These are phyloP conservation scores for Mortierella alpina DNA, from an alignment of 192 early-diverging fungal genomes.

Conservation along the genomic window DNA sequence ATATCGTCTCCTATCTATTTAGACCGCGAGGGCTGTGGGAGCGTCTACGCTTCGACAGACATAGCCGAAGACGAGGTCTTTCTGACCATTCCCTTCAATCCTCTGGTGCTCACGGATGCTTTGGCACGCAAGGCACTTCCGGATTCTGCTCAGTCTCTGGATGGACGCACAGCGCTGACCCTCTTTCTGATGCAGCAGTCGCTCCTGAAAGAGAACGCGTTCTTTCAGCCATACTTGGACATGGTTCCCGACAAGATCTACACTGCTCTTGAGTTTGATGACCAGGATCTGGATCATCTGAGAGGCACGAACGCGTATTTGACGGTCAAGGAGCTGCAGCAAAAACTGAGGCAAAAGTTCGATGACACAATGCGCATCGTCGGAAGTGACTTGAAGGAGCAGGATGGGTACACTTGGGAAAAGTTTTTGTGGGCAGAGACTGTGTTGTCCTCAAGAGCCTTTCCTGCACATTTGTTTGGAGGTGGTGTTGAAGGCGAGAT, in stretches of 20 bases:
- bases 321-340: conserved; percentile 56
- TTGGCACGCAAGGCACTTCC: conserved; percentile 23
- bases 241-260: conserved; percentile 65
- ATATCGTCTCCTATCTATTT: too few relatives aligned
- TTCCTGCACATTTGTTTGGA: conserved; percentile 65
- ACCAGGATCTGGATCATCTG: conserved; percentile 59
- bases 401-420: conserved; percentile 52
- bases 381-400: conserved; percentile 14
- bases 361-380: conserved; percentile 39
- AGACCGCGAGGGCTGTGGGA: conserved; percentile 55
- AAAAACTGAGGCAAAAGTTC: conserved; percentile 47
- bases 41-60: conserved; percentile 57
- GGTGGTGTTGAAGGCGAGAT: conserved; percentile 39
- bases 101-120: conserved; percentile 53
- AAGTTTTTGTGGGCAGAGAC: conserved; percentile 70
- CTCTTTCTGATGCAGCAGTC: conserved; percentile 64
- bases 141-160: conserved; percentile 23
- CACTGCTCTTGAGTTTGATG: conserved; percentile 65
- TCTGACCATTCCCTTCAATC: conserved; percentile 63
- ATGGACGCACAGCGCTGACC: conserved; percentile 55
- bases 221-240: conserved; percentile 71
- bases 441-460: conserved; percentile 67
- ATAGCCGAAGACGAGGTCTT: conserved; percentile 59
- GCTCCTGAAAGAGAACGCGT: conserved; percentile 41
- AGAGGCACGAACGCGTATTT: conserved; percentile 64